phyloP scores from a whole-genome alignment of 495 filamentous ascomycete species.

The Xylaria telfairii region DNA sequence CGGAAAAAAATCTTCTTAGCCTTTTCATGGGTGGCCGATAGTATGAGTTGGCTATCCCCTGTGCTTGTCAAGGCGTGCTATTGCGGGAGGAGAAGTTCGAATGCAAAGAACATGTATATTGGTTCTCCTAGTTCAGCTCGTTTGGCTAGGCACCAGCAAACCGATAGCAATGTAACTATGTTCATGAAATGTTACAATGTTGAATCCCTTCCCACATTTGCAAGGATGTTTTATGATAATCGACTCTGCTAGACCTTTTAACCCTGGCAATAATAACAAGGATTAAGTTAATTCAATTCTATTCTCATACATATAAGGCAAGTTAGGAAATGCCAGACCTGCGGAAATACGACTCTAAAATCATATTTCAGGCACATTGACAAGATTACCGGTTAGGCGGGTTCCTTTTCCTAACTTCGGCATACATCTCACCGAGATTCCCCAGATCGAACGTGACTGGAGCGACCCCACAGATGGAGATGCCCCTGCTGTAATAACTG shows the following conservation, averaged over 20 bases:
- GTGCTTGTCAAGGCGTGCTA: background rate
- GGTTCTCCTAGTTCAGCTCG: background rate
- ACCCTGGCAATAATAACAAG: background rate
- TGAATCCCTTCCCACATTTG: background rate
- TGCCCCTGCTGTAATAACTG: background rate
- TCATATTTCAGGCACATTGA: background rate
- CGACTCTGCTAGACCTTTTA: background rate
- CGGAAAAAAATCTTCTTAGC: too few relatives aligned
- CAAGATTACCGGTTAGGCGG: background rate
- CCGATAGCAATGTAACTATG: background rate
- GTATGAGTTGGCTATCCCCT: background rate
- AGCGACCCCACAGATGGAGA: constrained; percentile 11
- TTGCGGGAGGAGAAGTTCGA: background rate
- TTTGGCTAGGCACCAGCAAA: background rate
- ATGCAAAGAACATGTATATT: background rate
- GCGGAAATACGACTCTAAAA: background rate
- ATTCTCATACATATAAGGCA: background rate
- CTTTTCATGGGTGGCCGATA: too few relatives aligned
- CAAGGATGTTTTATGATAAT: background rate
- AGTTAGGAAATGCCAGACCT: too few relatives aligned
- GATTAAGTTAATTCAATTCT: background rate
- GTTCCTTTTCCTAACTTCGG: constrained; percentile 13
- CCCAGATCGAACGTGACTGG: background rate
- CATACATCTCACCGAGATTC: constrained; percentile 17
- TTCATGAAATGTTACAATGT: background rate